Evolutionary conservation across 176 grass and related monocot species (phyloP).

Genomic region (Oryza rufipogon): DNA sequence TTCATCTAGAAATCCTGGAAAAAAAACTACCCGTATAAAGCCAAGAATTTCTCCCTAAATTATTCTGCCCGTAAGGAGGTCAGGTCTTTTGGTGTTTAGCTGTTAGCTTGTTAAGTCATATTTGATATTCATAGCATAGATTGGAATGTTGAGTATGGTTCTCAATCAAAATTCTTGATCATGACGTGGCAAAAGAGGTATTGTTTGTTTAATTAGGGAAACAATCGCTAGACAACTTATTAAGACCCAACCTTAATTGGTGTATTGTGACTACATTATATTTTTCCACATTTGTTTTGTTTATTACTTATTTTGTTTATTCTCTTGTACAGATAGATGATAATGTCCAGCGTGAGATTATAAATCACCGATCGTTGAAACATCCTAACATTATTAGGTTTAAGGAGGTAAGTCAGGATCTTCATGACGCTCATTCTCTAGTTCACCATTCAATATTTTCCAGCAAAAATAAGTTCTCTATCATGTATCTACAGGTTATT

Average conservation of each 20-base stretch:
- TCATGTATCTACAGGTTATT: constrained; percentile 69
- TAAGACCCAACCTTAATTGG: background rate
- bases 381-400: constrained; percentile 99
- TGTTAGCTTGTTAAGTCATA: constrained; percentile 6
- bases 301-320: constrained; percentile 42
- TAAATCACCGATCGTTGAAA: constrained; percentile 97
- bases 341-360: constrained; percentile 99
- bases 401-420: constrained; percentile 74
- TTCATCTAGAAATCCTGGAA: background rate
- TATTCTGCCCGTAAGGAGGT: background rate
- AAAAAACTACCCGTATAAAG: background rate
- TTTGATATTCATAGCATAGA: constrained; percentile 24
- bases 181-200: background rate
- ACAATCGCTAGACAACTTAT: constrained; percentile 7
- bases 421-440: constrained; percentile 3
- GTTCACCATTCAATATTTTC: background rate
- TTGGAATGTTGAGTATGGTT: background rate
- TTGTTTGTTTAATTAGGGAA: constrained; percentile 16
- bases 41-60: constrained; percentile 17
- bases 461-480: background rate
- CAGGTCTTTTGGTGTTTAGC: background rate
- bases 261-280: background rate
- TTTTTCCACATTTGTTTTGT: constrained; percentile 4
- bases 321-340: constrained; percentile 87
- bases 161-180: background rate